Conservation (phyloP, 2,329 filamentous ascomycete genomes). For the Cytospora piceae region DNA sequence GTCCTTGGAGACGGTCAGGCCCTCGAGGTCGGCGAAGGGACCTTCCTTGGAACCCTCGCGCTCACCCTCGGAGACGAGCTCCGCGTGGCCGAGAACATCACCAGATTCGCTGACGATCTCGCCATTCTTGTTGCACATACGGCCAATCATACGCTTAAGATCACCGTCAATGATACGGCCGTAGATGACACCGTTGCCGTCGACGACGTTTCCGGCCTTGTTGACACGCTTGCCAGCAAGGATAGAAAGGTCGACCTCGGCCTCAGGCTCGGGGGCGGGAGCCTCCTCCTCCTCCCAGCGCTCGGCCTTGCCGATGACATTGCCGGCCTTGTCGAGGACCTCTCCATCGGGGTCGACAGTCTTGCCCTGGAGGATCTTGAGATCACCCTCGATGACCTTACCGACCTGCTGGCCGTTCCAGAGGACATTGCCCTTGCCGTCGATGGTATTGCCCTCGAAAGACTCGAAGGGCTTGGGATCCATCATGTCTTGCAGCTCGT, state of each 20-base stretch:
- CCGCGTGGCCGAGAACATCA: slow-evolving; percentile 68
- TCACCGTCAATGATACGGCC: slow-evolving; percentile 71
- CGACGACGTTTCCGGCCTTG: slow-evolving; percentile 68
- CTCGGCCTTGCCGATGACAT: slow-evolving; percentile 68
- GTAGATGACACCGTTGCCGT: slow-evolving; percentile 57
- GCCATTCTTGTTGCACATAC: slow-evolving; percentile 72
- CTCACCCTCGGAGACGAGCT: slow-evolving; percentile 70
- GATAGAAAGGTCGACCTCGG: slow-evolving; percentile 59
- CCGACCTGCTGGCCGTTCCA: slow-evolving; percentile 61
- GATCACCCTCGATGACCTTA: slow-evolving; percentile 65
- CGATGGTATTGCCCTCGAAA: slow-evolving; percentile 58
- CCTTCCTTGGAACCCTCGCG: slow-evolving; percentile 66
- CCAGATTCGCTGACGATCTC: slow-evolving; percentile 75
- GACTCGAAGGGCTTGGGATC: slow-evolving; percentile 60
- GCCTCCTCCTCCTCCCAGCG: slow-evolving; percentile 62
- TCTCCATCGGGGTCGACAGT: slow-evolving; percentile 71
- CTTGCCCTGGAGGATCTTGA: slow-evolving; percentile 66
- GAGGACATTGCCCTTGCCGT: slow-evolving; percentile 56
- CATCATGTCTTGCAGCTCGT: slow-evolving; percentile 52
- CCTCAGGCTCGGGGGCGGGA: slow-evolving; percentile 51
- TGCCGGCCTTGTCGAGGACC: slow-evolving; percentile 68
- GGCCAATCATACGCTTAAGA: slow-evolving; percentile 64
- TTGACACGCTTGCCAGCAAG: slow-evolving; percentile 73
- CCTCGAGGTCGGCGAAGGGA: slow-evolving; percentile 68
- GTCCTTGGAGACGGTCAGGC: slow-evolving; percentile 69